Base-by-base conservation (phyloP, 2,329 filamentous ascomycete species). In the Penicillium sp. region DNA sequence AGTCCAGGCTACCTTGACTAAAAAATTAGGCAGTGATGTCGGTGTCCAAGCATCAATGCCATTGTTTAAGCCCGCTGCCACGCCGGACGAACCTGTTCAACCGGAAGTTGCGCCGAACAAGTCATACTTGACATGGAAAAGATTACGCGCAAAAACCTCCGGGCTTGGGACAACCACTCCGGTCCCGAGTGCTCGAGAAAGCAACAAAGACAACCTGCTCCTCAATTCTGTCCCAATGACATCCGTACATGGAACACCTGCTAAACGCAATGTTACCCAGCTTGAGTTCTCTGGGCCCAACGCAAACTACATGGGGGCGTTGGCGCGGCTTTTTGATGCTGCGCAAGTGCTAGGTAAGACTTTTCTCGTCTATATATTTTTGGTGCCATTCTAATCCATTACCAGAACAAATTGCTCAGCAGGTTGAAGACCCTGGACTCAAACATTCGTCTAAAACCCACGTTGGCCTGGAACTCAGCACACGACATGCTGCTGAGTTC, bases 401-500 rank as follows among this genome's bases (percentile, higher is more conserved):
- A 46, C 12, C 67, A 96, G 92, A 97, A 81, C 91, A 95, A 85
- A 93, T 97, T 74, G 91, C 93, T 53, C 89, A 93, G 64, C 93
- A 97, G 80, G 92, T 97, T 47, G 93, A 97, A 72, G 93, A 97
- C 71, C 93, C 93, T 6, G 93, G 93, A 10, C 84, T 97, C 54
- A 90, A 90, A 66, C 91, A 94, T 75, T 92, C 91, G 19, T 93
- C 93, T 67, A 92, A 91, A 69, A 97, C 94, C 9, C 93, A 97
- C 71, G 93, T 99, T 53, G 94, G 94, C 10, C 84, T 99, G 35
- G 94, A 99, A 77, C 84, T 99, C 41, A 94, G 91, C 72, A 92
- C 92, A 37, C 86, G 93, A 41, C 93, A 97, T 74, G 94, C 93
- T 8, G 91, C 93, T 35, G 94, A 99, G 76, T 99, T 99, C 76